Evolutionary conservation across 2,329 filamentous ascomycete species (phyloP), one percentile per base, ranked within the genome.

Genomic region (Fusarium nematophilum): DNA sequence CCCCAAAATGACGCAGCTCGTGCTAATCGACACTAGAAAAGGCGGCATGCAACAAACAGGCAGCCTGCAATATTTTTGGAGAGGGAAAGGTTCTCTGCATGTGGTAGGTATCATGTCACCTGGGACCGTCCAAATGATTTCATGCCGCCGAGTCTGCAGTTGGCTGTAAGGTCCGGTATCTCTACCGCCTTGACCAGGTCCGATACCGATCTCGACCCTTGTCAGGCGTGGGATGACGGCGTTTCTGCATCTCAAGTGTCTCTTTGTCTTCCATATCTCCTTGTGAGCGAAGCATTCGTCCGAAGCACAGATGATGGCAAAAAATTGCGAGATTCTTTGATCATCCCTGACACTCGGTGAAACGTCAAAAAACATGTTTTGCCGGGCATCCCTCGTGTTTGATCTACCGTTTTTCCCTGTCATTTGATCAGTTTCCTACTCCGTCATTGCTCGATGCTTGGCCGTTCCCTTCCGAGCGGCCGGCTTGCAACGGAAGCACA

Each of bases 1-100:
- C 34, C 8, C 38, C 46, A 31, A 68, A 68, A 68, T 68, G 59
- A 68, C 66, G 65, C 66, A 68, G 61, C 11, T 14, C 43, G 37
- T 57, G 64, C 55, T 57, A 65, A 58, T 51, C 45, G 50, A 48
- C 48, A 59, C 66, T 56, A 67, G 36, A 51, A 52, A 49, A 62
- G 58, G 57, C 39, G 54, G 56, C 58, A 59, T 59, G 34, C 36
- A 23, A 42, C 14, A 30, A n/a, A n/a, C n/a, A n/a, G 51, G 47
- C 17, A 47, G 44, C 43, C 44, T n/a, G n/a, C n/a, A 47, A 30
- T 33, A 18, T 47, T 47, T 6, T 31, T 15, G 38, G 6, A 29
- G 26, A n/a, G 30, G n/a, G n/a, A n/a, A n/a, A n/a, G n/a, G n/a
- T 31, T 36, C 29, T 36, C 33, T 64, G 40, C 57, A 64, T 57